A percentile compares a stretch with the other conserved stretches of the same genome.
phyloP scores from a whole-genome alignment of 2,329 filamentous ascomycete genomes.

The Cladophialophora exuberans region DNA sequence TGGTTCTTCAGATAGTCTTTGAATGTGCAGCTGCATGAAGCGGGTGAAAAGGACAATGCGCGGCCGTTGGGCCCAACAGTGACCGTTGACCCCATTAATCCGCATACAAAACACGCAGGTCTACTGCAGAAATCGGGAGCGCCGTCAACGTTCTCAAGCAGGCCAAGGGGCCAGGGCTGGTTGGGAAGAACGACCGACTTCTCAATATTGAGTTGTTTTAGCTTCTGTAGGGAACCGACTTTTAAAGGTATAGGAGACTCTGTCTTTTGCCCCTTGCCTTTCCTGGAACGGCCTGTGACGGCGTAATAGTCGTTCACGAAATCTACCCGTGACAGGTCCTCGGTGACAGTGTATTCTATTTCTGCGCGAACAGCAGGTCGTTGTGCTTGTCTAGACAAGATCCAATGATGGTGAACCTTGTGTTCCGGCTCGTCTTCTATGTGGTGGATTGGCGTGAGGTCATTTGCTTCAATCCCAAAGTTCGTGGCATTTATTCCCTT shows the following conservation, averaged over 20 bases:
- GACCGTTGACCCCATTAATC: neutral
- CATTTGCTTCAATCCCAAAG: slow-evolving; percentile 19
- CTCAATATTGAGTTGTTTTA: slow-evolving; percentile 15
- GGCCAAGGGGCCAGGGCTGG: slow-evolving; percentile 3
- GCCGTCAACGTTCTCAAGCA: neutral
- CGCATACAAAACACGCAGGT: slow-evolving; percentile 6
- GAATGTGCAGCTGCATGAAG: slow-evolving; percentile 23
- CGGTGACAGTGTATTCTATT: slow-evolving; percentile 16
- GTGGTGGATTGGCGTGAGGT: slow-evolving; percentile 11
- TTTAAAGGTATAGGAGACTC: neutral
- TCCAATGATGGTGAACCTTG: slow-evolving; percentile 20
- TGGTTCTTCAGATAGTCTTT: slow-evolving; percentile 5
- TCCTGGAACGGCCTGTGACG: neutral
- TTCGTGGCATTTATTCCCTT: neutral
- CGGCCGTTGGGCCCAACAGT: neutral
- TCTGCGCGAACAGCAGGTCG: neutral
- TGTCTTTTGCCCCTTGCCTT: neutral
- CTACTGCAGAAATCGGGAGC: slow-evolving; percentile 12
- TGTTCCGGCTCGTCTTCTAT: neutral
- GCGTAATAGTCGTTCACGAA: slow-evolving; percentile 5
- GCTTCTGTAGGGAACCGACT: neutral
- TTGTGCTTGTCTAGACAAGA: slow-evolving; percentile 1
- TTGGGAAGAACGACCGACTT: slow-evolving; percentile 10
- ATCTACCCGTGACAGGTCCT: neutral
- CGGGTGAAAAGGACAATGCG: neutral